phyloP scores from a whole-genome alignment of 805 yeast genomes.

The Kodamaea kaohsiungensis region DNA sequence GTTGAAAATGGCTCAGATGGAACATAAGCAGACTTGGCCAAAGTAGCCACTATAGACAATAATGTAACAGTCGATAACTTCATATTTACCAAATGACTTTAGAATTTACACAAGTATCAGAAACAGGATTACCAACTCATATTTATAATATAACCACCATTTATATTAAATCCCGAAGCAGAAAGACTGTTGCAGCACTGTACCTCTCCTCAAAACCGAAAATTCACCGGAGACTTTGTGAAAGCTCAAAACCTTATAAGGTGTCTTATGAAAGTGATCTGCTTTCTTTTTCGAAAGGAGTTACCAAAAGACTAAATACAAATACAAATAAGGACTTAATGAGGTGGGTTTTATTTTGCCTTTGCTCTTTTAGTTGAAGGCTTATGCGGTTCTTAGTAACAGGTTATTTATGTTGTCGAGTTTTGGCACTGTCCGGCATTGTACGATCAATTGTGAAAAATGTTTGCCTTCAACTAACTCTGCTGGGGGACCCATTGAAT shows the following conservation, averaged over 20 bases:
- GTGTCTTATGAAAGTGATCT: background rate
- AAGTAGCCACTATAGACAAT: constrained; percentile 14
- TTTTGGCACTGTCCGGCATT: background rate
- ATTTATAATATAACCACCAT: background rate
- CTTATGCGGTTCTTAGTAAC: background rate
- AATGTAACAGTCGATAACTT: constrained; percentile 6
- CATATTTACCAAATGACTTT: background rate
- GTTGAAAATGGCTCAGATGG: constrained; percentile 29
- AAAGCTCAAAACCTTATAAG: background rate
- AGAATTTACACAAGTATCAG: background rate
- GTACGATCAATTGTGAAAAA: background rate
- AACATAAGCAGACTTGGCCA: constrained; percentile 25
- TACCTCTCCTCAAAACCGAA: background rate
- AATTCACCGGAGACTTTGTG: background rate
- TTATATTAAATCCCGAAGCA: background rate
- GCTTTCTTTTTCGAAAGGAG: background rate
- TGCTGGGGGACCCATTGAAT: too few relatives aligned
- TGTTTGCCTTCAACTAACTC: too few relatives aligned
- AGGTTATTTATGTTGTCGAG: background rate
- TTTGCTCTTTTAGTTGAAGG: background rate
- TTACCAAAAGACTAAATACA: background rate
- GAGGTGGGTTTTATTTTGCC: background rate
- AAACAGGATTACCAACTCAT: background rate
- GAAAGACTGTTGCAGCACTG: background rate
- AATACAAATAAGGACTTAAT: background rate